Base-by-base conservation (phyloP, 2,329 filamentous ascomycete species). In the Trichophyton schoenleinii region DNA sequence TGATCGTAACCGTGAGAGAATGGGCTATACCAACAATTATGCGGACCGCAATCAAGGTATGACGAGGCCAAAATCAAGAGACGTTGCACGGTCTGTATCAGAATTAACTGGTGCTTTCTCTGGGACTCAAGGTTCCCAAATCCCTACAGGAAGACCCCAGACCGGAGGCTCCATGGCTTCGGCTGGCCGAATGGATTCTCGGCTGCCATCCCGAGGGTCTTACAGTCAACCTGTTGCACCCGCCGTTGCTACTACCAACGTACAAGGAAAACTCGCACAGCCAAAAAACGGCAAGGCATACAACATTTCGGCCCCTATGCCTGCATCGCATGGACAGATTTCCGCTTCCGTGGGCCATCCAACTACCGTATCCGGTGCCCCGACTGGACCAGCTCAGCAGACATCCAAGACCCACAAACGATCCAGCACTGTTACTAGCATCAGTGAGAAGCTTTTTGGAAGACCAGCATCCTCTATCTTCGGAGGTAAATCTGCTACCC, bases 211-310 rank as follows among this genome's bases (percentile, higher is more conserved):
- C 66, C 84, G 88, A 65, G 81, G 88, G 72, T 87, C 88, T 62
- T 96, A 97, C 72, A 89, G 89, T 66, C 89, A 95, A 73, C 94
- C 92, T 57, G 86, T 86, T 53, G 89, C 90, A 61, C 91, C 94
- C 34, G 85, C 90, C 57, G 86, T 96, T 63, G 91, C 91, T 57
- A 87, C 88, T 67, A 94, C 91, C 59, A 96, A 94, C 73, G 91
- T 83, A 3, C 88, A 96, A 72, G 92, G 91, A 65, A 88, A 88
- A 65, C 90, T 97, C 68, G 88, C 94, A 66, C 92, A 96, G 71
- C 88, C 88, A 9, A 83, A 81, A 72, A 77, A 66, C 59, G 77
- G 80, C 65, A 83, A 86, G 69, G 84, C 83, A 65, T 89, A 91
- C 70, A 83, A 83, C 58, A 90, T 92, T 36, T 87, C 87, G 20